Evolutionary conservation across 2,329 filamentous ascomycete genomes (phyloP).

Genomic region (Cytospora piceicola): DNA sequence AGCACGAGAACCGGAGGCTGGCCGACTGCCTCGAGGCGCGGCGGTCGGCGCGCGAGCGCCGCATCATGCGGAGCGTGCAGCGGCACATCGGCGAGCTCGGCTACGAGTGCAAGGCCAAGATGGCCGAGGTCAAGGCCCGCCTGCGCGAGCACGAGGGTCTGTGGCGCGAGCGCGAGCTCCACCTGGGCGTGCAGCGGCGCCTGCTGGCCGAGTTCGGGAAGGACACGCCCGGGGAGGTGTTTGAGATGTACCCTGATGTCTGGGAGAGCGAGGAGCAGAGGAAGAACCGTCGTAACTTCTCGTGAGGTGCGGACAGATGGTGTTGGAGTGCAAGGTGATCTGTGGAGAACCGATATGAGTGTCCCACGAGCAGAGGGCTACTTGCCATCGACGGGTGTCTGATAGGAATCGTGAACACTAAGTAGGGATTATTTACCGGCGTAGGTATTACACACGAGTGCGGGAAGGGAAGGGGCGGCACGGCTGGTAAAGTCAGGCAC

Average conservation of each 20-base stretch:
- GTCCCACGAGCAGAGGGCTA: not conserved
- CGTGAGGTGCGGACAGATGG: constrained; percentile 5
- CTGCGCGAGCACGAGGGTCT: constrained; percentile 20
- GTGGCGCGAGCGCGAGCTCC: not conserved
- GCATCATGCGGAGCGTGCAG: constrained; percentile 23
- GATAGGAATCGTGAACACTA: not conserved
- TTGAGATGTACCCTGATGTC: constrained; percentile 24
- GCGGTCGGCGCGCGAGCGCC: constrained; percentile 19
- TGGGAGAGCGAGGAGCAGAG: constrained; percentile 23
- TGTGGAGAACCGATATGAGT: not conserved
- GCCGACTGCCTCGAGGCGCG: constrained; percentile 23
- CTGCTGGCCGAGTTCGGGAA: constrained; percentile 25
- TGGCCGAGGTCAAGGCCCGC: constrained; percentile 23
- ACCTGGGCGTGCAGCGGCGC: constrained; percentile 2
- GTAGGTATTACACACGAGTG: not conserved
- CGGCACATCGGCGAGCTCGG: constrained; percentile 19
- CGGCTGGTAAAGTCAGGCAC: not conserved
- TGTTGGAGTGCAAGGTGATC: not conserved
- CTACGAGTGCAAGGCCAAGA: constrained; percentile 20
- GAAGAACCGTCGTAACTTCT: constrained; percentile 28
- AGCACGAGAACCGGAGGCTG: constrained; percentile 28
- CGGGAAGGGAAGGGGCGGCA: not conserved
- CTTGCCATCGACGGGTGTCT: not conserved
- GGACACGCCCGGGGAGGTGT: constrained; percentile 25
- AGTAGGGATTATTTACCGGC: not conserved